Base-by-base conservation (phyloP, 306 rosid genomes). In the Pachyrhizus erosus region DNA sequence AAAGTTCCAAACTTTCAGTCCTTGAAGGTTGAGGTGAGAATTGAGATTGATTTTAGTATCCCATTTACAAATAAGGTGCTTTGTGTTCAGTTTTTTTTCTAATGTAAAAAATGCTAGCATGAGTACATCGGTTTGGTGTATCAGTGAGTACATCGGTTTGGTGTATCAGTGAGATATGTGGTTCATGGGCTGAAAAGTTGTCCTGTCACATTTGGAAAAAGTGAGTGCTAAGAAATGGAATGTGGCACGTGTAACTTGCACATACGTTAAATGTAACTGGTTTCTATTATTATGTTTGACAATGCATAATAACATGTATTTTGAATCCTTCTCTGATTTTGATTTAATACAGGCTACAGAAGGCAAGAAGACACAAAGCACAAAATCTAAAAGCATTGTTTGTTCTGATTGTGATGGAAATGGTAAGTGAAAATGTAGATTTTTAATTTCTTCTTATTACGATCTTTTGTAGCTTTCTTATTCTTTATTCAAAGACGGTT, bases 341-440 rank as follows among this genome's bases (percentile, higher is more conserved):
- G 80, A 62, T 87, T 88, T 34, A 74, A 78, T 66, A 60, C 96
- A 96, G 98, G 99, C 97, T 57, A n/a, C 93, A 48, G 90, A 71
- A 20, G 90, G 80, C 18, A 84, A 75, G 10, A 85, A 57, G 0
- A 10, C 13, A 13, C 89, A 10, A 80, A 55, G 33, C 64, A 67
- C 86, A 86, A 93, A 91, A 82, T 0, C 14, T 37, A 91, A 7
- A 67, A 91, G 86, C 93, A 71, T 96, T 74, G 86, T 93, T 57
- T 96, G 99, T 85, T 1, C 92, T 61, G 79, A 82, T 1, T 93
- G 99, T 83, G 93, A 93, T 0, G 99, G 98, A 91, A 96, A 96
- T 78, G 99, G 99, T 96, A 80, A 76, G 94, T 81, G 39, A 77
- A 54, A 68, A 54, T 20, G 45, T n/a, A 24, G 68, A 11, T 21